Evolutionary conservation across 148 eudicot species (phyloP), one percentile per base, ranked within the genome.

Genomic region (Pharnaceum exiguum): DNA sequence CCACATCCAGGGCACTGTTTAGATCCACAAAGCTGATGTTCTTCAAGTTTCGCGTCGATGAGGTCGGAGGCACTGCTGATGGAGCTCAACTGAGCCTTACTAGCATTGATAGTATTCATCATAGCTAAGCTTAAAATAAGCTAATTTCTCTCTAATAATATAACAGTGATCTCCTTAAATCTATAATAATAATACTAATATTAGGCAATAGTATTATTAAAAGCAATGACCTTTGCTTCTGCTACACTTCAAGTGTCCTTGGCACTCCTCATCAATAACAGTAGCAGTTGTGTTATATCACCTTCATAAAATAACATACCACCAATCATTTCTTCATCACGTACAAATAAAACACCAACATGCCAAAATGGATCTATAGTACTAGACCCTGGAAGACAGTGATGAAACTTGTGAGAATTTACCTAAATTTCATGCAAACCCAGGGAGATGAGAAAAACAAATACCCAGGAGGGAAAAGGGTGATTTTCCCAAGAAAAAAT

Each of bases 1-100:
- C 99, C 99, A 39, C 99, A 93, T 30, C 96, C 85, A 25, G 96
- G 99, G 65, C 99, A 93, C 36, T 83, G 95, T 51, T 80, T 86
- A 30, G 95, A 82, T 74, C 91, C 99, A 67, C 95, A 81, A 2
- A 86, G 69, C 44, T 93, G 95, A 63, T 93, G 99, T 68, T 93
- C 95, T 62, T 93, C 99, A 47, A 93, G 95, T 74, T 89, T 93
- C 10, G 96, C 87, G 67, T 93, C 99, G 39, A 93, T 93, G 31
- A 93, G 91, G 82, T 89, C 95, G 45, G 82, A 73, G n/a, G 77
- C 62, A 49, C 79, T 76, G 72, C 86, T 82, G 17, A 82, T 75
- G 7, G 86, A 70, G 43, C 76, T 77, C 64, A 74, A 57, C 46
- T 77, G 76, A 26, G 63, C 35, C 23, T 58, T 75, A 62, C 54